phyloP scores from a whole-genome alignment of 2,329 filamentous ascomycete species.

The Monosporascus cannonballus region DNA sequence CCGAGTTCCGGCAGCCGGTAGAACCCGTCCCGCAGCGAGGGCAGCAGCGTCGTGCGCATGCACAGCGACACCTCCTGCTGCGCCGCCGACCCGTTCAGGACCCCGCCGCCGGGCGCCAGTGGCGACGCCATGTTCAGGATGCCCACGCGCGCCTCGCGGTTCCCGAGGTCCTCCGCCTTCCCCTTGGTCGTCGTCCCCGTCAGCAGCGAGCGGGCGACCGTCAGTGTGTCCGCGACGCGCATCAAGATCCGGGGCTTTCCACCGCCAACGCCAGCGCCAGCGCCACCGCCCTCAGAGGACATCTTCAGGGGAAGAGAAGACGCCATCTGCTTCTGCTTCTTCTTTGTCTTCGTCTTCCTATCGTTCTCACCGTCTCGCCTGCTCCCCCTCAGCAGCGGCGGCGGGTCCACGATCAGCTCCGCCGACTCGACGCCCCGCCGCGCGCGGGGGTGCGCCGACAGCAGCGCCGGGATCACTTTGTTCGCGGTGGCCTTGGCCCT shows the following conservation, averaged over 20 bases:
- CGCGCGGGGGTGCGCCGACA: constrained; percentile 47
- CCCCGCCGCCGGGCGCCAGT: constrained; percentile 53
- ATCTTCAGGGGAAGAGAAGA: too few species aligned
- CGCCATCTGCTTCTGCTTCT: background rate
- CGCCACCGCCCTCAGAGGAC: too few species aligned
- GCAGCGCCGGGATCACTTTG: constrained; percentile 50
- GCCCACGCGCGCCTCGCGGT: constrained; percentile 32
- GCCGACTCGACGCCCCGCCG: constrained; percentile 46
- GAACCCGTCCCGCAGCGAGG: constrained; percentile 50
- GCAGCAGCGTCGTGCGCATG: constrained; percentile 52
- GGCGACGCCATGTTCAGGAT: constrained; percentile 61
- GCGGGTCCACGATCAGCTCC: constrained; percentile 37
- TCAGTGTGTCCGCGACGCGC: constrained; percentile 45
- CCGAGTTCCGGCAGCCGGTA: constrained; percentile 55
- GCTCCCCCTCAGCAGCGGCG: background rate
- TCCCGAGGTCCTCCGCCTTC: constrained; percentile 8
- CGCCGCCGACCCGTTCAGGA: constrained; percentile 51
- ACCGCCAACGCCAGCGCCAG: background rate
- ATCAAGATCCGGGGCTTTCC: constrained; percentile 34
- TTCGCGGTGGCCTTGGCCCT: constrained; percentile 52
- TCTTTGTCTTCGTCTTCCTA: background rate
- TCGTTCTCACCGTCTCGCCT: background rate
- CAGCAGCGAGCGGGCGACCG: constrained; percentile 38
- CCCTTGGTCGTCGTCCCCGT: background rate
- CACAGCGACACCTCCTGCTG: constrained; percentile 61